Evolutionary conservation across 768 basidiomycete species (phyloP), one percentile per base, ranked within the genome.

Genomic region (Cystobasidium tubakii): DNA sequence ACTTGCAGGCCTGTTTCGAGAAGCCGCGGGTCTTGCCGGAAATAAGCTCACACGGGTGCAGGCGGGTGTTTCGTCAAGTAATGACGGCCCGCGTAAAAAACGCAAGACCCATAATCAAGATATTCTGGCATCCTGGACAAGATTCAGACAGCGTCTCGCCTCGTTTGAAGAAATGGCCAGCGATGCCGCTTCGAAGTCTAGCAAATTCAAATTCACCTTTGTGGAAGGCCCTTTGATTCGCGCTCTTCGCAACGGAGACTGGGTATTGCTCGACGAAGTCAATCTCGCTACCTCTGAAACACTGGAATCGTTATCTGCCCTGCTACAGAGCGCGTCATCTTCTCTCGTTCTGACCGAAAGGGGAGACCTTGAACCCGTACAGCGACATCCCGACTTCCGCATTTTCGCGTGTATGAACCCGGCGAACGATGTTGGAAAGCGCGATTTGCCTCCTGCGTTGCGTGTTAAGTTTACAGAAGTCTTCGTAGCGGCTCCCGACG

Each of bases 351-450:
- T 99, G 72, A 92, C 92, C 0, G 96, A 98, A 79, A 88, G 93
- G 80, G 95, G 94, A 0, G 89, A 91, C 12, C 82, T 97, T 67
- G 91, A 93, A 77, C 89, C 90, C 0, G 85, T 98, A 33, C 88
- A 89, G 62, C 89, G 96, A 0, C 96, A 99, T 80, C 88, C 92
- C 21, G 89, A 95, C 78, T 99, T 99, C 83, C 90, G 95, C 23
- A 84, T 98, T 3, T 98, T 98, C 79, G 93, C 93, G 2, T 99
- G 96, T 81, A 99, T 99, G 96, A 99, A 99, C 79, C 96, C 96
- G 3, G 96, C 96, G 0, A 99, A 94, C 1, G 96, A 99, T 78
- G 90, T 97, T 17, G 96, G 96, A 39, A 99, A 98, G 84, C 96
- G 93, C 78, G 95, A 98, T 78, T 87, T 99, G 0, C 91, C 92